Percentiles rank a stretch among this genome's conserved stretches.
phyloP scores from a whole-genome alignment of 176 grass and related monocot species.

The Triticum timopheevii region DNA sequence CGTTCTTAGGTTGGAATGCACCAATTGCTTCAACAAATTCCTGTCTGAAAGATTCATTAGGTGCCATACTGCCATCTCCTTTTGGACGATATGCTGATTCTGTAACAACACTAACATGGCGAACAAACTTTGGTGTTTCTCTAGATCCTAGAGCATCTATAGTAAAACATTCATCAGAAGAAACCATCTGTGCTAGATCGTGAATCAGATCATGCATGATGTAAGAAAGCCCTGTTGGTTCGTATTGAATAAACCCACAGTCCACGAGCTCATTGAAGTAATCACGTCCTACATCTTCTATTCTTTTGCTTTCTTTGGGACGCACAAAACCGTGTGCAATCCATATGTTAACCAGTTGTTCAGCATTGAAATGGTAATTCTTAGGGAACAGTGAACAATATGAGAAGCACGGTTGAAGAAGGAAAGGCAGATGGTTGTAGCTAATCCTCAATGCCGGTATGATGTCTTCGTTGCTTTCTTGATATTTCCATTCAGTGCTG shows the following conservation, averaged over 20 bases:
- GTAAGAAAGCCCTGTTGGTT: not conserved
- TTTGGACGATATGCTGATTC: not conserved
- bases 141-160: not conserved
- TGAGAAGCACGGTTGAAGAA: too few species aligned
- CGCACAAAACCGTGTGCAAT: not conserved
- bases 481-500: too few species aligned
- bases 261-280: slow-evolving; percentile 23
- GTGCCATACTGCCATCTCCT: slow-evolving; percentile 11
- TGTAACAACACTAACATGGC: slow-evolving; percentile 13
- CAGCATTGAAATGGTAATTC: too few species aligned
- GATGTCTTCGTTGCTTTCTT: too few species aligned
- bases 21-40: not conserved
- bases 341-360: too few species aligned
- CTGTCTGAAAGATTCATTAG: not conserved
- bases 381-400: too few species aligned
- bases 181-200: slow-evolving; percentile 20
- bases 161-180: slow-evolving; percentile 23
- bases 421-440: too few species aligned
- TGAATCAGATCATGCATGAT: slow-evolving; percentile 15
- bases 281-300: not conserved
- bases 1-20: not conserved
- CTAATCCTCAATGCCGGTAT: too few species aligned
- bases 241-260: slow-evolving; percentile 16
- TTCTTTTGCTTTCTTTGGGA: slow-evolving; percentile 1
- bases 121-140: not conserved